These are phyloP conservation scores for Begonia fuchsioides DNA, from an alignment of 306 rosid species.

Conservation along the genomic window DNA sequence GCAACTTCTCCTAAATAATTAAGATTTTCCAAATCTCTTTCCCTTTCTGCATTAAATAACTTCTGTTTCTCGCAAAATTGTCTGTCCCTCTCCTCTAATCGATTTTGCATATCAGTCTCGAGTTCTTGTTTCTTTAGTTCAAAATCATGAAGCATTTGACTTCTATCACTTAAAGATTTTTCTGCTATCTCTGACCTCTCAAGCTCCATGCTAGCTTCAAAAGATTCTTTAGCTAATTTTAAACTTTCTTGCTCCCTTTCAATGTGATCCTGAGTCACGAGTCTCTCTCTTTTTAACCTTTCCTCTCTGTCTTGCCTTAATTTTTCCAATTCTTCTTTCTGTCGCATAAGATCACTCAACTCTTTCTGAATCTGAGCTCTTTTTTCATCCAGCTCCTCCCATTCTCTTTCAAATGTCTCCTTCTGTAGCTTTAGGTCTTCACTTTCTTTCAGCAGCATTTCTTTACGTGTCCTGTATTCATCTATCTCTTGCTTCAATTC, in stretches of 20 bases:
- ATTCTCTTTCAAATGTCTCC: slow-evolving; percentile 85
- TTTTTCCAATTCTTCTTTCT: slow-evolving; percentile 58
- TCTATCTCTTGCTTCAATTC: slow-evolving; percentile 77
- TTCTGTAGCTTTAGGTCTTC: slow-evolving; percentile 80
- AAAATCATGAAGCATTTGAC: slow-evolving; percentile 62
- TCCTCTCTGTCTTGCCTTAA: slow-evolving; percentile 57
- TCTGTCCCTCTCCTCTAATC: slow-evolving; percentile 63
- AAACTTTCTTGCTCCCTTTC: slow-evolving; percentile 63
- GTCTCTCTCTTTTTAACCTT: slow-evolving; percentile 56
- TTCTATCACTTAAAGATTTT: slow-evolving; percentile 54
- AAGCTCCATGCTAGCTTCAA: slow-evolving; percentile 59
- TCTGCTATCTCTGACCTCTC: slow-evolving; percentile 58
- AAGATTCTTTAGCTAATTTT: slow-evolving; percentile 67
- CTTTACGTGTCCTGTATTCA: slow-evolving; percentile 72
- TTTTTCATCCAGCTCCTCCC: slow-evolving; percentile 90
- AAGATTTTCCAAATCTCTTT: slow-evolving; percentile 49
- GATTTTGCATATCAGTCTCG: slow-evolving; percentile 70
- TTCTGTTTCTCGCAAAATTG: slow-evolving; percentile 47
- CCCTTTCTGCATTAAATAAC: slow-evolving; percentile 61
- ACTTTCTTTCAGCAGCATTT: slow-evolving; percentile 65
- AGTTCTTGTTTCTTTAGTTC: slow-evolving; percentile 59
- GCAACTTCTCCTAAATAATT: slow-evolving; percentile 69
- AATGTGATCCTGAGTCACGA: slow-evolving; percentile 32
- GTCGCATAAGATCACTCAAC: slow-evolving; percentile 38
- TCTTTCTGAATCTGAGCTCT: slow-evolving; percentile 69